Base-by-base conservation (phyloP, 1,284 basidiomycete genomes). In the Rhodotorula sp. region DNA sequence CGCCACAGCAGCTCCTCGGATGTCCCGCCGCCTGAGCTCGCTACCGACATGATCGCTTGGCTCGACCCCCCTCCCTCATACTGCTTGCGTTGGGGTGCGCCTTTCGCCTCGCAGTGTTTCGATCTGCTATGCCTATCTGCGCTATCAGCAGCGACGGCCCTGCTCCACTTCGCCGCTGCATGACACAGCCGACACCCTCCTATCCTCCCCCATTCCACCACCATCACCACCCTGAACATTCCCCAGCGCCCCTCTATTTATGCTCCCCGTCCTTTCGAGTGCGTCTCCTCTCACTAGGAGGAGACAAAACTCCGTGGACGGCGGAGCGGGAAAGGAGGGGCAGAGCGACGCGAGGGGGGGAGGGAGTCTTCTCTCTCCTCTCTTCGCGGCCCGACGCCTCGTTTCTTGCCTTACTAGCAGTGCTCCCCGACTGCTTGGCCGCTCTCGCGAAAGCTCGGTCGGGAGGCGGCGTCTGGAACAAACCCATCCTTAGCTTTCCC, bases 271-370 rank as follows among this genome's bases (percentile, higher is more conserved):
- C 58, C 59, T 6, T 54, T 54, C 53, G 53, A 54, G 53, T 18
- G 3, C 30, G 26, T 37, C 44, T 30, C 46, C 56, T 64, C 55
- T 59, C 58, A 59, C 48, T 42, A 49, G 60, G 60, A 44, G 58
- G 58, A 44, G 46, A 15, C 56, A n/a, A 54, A 24, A 29, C 46
- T 49, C 56, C 14, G 46, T 37, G 51, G 44, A 60, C 44, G 60
- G 54, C 26, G 46, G 46, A 44, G 60, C 65, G 65, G 65, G 65
- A 67, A 67, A 67, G 58, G 54, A 56, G 65, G 65, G 65, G 60
- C 54, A 67, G 65, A 67, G 4, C 33, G 44, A 56, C n/a, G 26
- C 37, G 37, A 42, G 37, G 2, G 37, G 37, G 37, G 37, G 37
- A 42, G 37, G 37, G 37, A 42, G 37, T 42, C 37, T 42, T 24